Base-by-base conservation (phyloP, 139 green algal genomes). In the Limnomonas spitsbergensis region DNA sequence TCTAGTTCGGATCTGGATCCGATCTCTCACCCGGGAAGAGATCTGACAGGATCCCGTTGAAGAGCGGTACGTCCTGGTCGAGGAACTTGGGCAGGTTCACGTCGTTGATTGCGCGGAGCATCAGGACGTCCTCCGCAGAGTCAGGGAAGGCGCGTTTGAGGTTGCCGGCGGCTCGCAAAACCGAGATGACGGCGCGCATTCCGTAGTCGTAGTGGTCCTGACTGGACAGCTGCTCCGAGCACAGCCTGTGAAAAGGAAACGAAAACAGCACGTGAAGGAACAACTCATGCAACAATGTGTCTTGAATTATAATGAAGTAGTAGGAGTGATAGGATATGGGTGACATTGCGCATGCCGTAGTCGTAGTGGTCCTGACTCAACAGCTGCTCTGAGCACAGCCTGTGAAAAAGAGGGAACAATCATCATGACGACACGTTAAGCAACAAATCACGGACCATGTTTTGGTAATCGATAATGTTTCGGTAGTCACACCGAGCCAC, bases 81-180 rank as follows among this genome's bases (percentile, higher is more conserved):
- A 96, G 79, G 85, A 96, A 96, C 88, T 96, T 96, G 89, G 91
- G 94, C 54, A 96, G 80, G 82, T 94, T 94, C 31, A 94, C 90
- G 39, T 93, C 89, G 34, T 92, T 89, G 81, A 93, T 93, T 82
- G 90, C 89, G 20, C 90, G 84, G 81, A 94, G 81, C 84, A 92
- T 91, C 7, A 94, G 84, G 42, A 93, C 83, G 78, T 90, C 89
- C 80, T 93, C 90, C 27, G 90, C 82, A 52, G 86, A 36, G 38
- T 78, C 71, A 6, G 71, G 9, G 67, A 89, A 91, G 1, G 78
- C 71, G 80, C 83, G 79, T 79, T 89, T 91, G 32, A 91, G 85
- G 81, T 88, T 91, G 70, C 79, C 86, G 26, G 91, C 91, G 7
- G 91, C 88, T n/a, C 89, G 80, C 76, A 95, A 83, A 75, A 95